Base-by-base conservation (phyloP, 2,329 filamentous ascomycete species). In the Pestalotiopsis sp. region DNA sequence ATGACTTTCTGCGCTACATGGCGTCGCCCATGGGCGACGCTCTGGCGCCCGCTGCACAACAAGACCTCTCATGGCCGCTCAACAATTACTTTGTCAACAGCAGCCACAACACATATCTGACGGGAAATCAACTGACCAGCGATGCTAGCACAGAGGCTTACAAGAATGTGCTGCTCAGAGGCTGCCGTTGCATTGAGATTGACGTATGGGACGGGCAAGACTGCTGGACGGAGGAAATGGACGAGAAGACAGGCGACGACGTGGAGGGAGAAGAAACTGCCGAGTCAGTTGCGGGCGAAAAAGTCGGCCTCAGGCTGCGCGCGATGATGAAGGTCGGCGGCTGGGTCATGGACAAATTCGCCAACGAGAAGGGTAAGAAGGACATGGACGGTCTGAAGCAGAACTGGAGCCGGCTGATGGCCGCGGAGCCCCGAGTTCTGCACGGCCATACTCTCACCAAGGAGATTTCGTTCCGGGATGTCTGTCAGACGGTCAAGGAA, bases 191-290 rank as follows among this genome's bases (percentile, higher is more conserved):
- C 80, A 91, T 98, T 69, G 95, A 98, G 82, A 93, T 98, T 69
- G 95, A 98, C 76, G 96, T 96, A 75, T 98, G 95, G 95, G 94
- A 98, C 78, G 95, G 95, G 58, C 89, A 92, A 68, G 91, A 94
- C 75, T 94, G 75, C 76, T 92, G 79, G 87, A 92, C 83, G 77
- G 90, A 80, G 86, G 92, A 78, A 87, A 90, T 75, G 86, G 92
- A 76, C 84, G 87, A 67, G 85, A 92, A 79, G 86, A 92, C 80
- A 65, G 83, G 79, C 67, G 82, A 81, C 61, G 81, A 89, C 14
- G 14, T 49, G 13, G 41, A 49, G 13, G 41, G 7, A 14, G 14
- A 7, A 20, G 91, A 76, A 63, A 72, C 77, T 7, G 73, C 77
- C 62, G 82, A 84, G 69, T 84, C 85, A 69, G 83, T 84, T 67